Percentiles rank a stretch among this genome's conserved stretches.
phyloP scores from a whole-genome alignment of 2,329 filamentous ascomycete species.

The Fusarium fujikuroi region DNA sequence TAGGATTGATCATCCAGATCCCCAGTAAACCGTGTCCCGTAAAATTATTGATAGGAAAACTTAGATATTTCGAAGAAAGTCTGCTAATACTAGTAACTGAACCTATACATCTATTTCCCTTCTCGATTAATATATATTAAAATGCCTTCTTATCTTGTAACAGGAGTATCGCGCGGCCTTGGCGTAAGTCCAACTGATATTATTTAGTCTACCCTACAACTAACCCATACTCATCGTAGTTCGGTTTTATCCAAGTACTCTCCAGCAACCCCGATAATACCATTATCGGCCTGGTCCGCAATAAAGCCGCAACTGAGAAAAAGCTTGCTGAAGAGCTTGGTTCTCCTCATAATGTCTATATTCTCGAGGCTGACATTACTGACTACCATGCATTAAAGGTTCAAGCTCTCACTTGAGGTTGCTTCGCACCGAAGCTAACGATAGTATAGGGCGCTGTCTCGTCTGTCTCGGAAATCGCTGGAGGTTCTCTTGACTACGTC shows the following conservation, averaged over 20 bases:
- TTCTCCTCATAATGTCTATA: background rate
- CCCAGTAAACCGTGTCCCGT: too few species aligned
- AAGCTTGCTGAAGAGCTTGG: background rate
- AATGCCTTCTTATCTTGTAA: background rate
- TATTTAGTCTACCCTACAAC: rapidly evolving
- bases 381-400: background rate
- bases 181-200: background rate
- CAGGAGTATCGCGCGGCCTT: background rate
- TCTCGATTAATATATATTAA: background rate
- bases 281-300: background rate
- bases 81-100: rapidly evolving
- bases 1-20: background rate
- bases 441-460: background rate
- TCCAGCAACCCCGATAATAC: background rate
- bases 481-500: background rate
- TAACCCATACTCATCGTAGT: background rate
- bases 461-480: background rate
- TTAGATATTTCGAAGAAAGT: too few species aligned
- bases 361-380: background rate
- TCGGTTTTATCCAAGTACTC: background rate
- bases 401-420: rapidly evolving
- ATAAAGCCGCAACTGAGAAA: background rate
- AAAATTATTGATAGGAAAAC: too few species aligned
- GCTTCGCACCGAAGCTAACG: rapidly evolving
- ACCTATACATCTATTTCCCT: background rate